Base-by-base conservation (phyloP, 345 rosid species). In the Geranium rotundifolium region DNA sequence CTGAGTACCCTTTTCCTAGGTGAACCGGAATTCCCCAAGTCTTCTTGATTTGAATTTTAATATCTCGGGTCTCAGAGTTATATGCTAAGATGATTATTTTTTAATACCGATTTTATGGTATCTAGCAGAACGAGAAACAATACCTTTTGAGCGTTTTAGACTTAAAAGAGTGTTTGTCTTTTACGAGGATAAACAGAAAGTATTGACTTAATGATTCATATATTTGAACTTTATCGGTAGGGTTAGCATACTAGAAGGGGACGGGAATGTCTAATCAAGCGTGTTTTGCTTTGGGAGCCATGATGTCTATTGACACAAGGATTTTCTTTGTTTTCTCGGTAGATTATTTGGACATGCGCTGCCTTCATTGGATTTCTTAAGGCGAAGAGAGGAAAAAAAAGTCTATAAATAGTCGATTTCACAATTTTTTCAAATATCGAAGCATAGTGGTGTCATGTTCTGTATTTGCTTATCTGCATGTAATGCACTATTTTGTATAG, bases 291-390 rank as follows among this genome's bases (percentile, higher is more conserved):
- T 72, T 69, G 66, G 62, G 19, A 58, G 27, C 58, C 41, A 34
- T n/a, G 14, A 75, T 72, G 75, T 68, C 75, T 79, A 75, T 79
- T 82, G 86, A 82, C 83, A 67, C 59, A 70, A 71, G 76, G 72
- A 68, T 67, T 79, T 71, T 79, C 37, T 62, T 77, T 54, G 77
- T 63, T 73, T 67, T 67, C 57, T 72, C 71, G 65, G 74, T 79
- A 77, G 73, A 77, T 72, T 79, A 65, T 72, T 54, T 66, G 76
- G 68, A 72, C 72, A 66, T 72, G 76, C 62, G 74, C 77, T 75
- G 77, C 70, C 66, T 67, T 74, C 81, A 58, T 71, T 72, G 56
- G 65, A 65, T 63, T 69, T 58, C 72, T 69, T 52, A 17, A 10
- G 15, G 67, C 66, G 62, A 72, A 49, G 57, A 60, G 61, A 7